Base-by-base conservation (phyloP, 2,329 filamentous ascomycete species). In the Colletotrichum neosansevieriae region DNA sequence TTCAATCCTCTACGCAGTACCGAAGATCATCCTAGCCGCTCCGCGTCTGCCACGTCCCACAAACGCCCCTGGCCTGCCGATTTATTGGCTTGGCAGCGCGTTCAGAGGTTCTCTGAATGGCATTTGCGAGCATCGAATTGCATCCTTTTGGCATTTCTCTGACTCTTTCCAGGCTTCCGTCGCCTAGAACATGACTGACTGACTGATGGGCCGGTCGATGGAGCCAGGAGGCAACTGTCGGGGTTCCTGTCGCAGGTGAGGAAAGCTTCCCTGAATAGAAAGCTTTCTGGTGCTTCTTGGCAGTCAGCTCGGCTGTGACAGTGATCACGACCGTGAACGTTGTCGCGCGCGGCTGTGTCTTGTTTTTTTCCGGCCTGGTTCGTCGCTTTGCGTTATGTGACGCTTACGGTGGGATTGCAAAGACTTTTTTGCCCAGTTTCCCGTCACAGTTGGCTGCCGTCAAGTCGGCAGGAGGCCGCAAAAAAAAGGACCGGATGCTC, bases 71-170 rank as follows among this genome's bases (percentile, higher is more conserved):
- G 42, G 13, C 40, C 66, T 65, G 66, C 66, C 66, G 66, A 17
- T 42, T 56, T 69, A 69, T 69, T 66, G 66, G 61, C 66, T 69
- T 69, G 66, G 66, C 61, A 11, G 19, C 40, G 56, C 49, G 54
- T 54, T 19, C 29, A 7, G 24, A 12, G 49, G 42, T 53, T 60
- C 38, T 15, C 24, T 36, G 45, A 53, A 38, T 58, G 47, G n/a
- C 36, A 47, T 24, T 36, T 32, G 24, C 29, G 19, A 38, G 64
- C 36, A 44, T 21, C 29, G 13, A 15, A 29, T 63, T 17, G 49
- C 63, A 54, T 61, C 40, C 40, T 45, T 34, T 19, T 3, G 19
- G 10, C 15, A 50, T 15, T 24, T 29, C 15, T 5, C 58, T 29
- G 54, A 15, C 21, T 19, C 38, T 51, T 17, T 34, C n/a, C 51